Evolutionary conservation across 1,139 yeast genomes (phyloP).

Genomic region (Taiozyma sp.): DNA sequence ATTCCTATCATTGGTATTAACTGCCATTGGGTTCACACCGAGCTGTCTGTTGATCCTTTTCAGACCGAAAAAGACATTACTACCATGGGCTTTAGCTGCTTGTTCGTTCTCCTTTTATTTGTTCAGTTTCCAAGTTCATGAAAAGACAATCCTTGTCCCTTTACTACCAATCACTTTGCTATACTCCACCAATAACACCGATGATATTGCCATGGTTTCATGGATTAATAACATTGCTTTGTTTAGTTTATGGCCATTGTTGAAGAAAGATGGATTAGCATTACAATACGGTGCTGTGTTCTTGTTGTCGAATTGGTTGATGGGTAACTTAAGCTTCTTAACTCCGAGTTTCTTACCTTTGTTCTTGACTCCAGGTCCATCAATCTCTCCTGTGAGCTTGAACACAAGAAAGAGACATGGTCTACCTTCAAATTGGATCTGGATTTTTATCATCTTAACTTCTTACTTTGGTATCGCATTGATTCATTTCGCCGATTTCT

Average conservation of each 20-base stretch:
- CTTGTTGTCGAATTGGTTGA: constrained; percentile 75
- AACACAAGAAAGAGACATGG: constrained; percentile 37
- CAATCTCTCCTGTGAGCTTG: constrained; percentile 27
- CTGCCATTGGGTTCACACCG: constrained; percentile 65
- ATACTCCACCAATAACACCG: constrained; percentile 50
- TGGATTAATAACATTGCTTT: constrained; percentile 86
- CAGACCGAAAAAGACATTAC: constrained; percentile 43
- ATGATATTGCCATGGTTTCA: constrained; percentile 62
- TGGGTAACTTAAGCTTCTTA: constrained; percentile 49
- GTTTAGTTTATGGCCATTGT: constrained; percentile 84
- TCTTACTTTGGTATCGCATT: constrained; percentile 53
- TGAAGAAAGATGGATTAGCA: constrained; percentile 65
- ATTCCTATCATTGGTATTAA: constrained; percentile 52
- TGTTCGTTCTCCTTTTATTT: constrained; percentile 85
- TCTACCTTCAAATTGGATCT: constrained; percentile 45
- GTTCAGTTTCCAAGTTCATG: constrained; percentile 95
- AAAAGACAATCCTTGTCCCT: constrained; percentile 84
- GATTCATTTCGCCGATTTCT: constrained; percentile 51
- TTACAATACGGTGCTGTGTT: constrained; percentile 66
- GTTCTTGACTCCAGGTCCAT: constrained; percentile 37
- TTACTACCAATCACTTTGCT: constrained; percentile 76
- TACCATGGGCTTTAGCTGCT: constrained; percentile 74
- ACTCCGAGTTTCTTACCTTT: constrained; percentile 38
- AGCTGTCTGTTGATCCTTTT: constrained; percentile 49
- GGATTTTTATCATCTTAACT: constrained; percentile 49